These are phyloP conservation scores for Lactifluus echinatus DNA, from an alignment of 768 basidiomycete species.

Conservation along the genomic window DNA sequence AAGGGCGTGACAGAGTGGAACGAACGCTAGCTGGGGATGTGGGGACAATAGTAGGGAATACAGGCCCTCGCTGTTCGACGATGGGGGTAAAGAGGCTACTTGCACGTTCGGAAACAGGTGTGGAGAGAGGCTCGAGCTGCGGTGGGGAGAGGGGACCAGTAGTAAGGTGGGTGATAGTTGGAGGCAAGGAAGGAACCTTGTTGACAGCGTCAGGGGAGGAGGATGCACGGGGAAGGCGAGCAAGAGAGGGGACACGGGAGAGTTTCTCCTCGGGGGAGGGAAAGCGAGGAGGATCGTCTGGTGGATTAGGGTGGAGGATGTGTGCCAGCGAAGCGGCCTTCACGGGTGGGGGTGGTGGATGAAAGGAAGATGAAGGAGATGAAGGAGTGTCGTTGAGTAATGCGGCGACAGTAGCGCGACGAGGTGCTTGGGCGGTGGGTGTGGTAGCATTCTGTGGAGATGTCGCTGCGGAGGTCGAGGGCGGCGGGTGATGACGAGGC, in stretches of 20 bases:
- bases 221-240: conserved; percentile 1
- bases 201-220: conserved; percentile 5
- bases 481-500: conserved; percentile 23
- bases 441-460: conserved; percentile 32
- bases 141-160: conserved; percentile 8
- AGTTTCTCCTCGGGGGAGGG: conserved; percentile 20
- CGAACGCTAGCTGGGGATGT: conserved; percentile 13
- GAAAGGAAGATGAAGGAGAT: conserved; percentile 20
- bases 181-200: neutral
- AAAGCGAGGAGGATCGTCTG: conserved; percentile 16
- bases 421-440: conserved; percentile 30
- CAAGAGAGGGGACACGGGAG: conserved; percentile 16
- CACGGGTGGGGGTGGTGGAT: conserved; percentile 8
- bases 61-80: conserved; percentile 10
- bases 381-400: conserved; percentile 57
- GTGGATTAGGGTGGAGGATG: conserved; percentile 20
- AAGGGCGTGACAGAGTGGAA: conserved; percentile 16
- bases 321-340: conserved; percentile 22
- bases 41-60: conserved; percentile 1
- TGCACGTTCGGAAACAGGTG: conserved; percentile 10
- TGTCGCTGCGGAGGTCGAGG: conserved; percentile 26
- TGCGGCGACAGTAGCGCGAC: conserved; percentile 69
- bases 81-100: conserved; percentile 11
- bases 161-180: neutral
- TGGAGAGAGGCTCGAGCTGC: conserved; percentile 14